These are phyloP conservation scores for Trametes gibbosa DNA, from an alignment of 768 basidiomycete genomes.

Conservation along the genomic window DNA sequence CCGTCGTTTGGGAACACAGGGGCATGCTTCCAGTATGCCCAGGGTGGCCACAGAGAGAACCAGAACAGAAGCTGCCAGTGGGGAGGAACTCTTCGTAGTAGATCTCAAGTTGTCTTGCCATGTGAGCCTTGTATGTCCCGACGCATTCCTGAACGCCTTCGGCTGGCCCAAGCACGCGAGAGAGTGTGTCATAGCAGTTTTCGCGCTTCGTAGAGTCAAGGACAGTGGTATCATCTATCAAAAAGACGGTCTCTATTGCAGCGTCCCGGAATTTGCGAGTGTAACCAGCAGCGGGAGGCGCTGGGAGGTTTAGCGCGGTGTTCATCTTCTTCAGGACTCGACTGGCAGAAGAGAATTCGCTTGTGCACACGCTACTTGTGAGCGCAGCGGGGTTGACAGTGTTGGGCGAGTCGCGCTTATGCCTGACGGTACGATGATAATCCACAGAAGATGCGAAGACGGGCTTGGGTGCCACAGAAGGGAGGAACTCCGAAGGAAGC, in stretches of 20 bases:
- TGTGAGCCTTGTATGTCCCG: constrained; percentile 50
- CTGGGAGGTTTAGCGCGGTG: not conserved
- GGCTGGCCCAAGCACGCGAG: constrained; percentile 45
- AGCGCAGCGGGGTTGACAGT: not conserved
- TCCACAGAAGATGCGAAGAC: not conserved
- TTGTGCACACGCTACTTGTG: not conserved
- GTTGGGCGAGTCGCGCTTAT: not conserved
- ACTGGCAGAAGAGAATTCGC: not conserved
- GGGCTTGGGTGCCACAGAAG: not conserved
- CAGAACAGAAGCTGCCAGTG: not conserved
- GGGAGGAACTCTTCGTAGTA: constrained; percentile 44
- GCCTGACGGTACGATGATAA: not conserved
- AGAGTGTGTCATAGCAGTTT: constrained; percentile 50
- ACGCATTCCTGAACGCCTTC: constrained; percentile 47
- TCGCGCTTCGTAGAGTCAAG: constrained; percentile 46
- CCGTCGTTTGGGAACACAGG: too few relatives aligned
- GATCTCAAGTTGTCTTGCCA: constrained; percentile 45
- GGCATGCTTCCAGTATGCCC: too few relatives aligned
- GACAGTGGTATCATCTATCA: constrained; percentile 32
- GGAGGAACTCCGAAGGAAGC: not conserved
- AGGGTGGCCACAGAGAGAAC: too few relatives aligned
- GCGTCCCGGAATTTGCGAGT: constrained; percentile 8
- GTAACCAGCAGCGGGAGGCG: constrained; percentile 2
- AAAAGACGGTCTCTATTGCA: constrained; percentile 6
- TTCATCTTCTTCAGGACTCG: not conserved